Conservation (phyloP, 768 basidiomycete species). For the Calvatia gigantea region DNA sequence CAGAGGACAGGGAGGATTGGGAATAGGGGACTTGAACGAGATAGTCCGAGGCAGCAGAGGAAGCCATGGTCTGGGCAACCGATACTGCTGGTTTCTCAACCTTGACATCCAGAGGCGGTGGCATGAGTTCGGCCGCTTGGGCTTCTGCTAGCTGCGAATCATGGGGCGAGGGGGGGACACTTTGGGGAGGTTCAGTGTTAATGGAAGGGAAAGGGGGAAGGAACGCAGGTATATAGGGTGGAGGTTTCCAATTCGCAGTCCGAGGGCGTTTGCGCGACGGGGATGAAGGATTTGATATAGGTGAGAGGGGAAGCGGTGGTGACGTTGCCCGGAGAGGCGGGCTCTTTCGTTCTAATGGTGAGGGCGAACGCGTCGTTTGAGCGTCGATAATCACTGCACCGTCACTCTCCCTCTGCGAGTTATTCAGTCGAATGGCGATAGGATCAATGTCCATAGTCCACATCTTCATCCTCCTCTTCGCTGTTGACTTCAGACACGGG, state of each 20-base stretch:
- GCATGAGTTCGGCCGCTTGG: conserved; percentile 21
- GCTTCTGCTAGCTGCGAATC: conserved; percentile 33
- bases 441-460: conserved; percentile 14
- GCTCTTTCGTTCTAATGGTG: conserved; percentile 21
- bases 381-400: conserved; percentile 28
- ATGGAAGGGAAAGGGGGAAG: conserved; percentile 72
- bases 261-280: conserved; percentile 58
- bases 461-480: conserved; percentile 27
- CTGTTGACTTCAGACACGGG: conserved; percentile 29
- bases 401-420: conserved; percentile 14
- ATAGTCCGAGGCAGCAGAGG: conserved; percentile 62
- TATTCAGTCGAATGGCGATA: conserved; percentile 20
- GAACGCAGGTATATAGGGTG: conserved; percentile 61
- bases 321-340: conserved; percentile 27
- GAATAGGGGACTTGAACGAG: conserved; percentile 70
- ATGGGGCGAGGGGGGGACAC: conserved; percentile 24
- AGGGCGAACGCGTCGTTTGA: background rate
- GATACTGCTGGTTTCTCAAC: conserved; percentile 39
- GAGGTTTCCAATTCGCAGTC: conserved; percentile 54
- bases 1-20: conserved; percentile 63
- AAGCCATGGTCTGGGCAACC: conserved; percentile 38
- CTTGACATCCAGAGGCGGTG: conserved; percentile 23
- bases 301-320: conserved; percentile 49
- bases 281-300: conserved; percentile 54
- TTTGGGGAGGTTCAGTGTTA: conserved; percentile 25